A percentile compares a stretch with the other conserved stretches of the same genome.
These are phyloP conservation scores for Cryptococcus hybrid DNA, from an alignment of 1,284 basidiomycete genomes.

Conservation along the genomic window DNA sequence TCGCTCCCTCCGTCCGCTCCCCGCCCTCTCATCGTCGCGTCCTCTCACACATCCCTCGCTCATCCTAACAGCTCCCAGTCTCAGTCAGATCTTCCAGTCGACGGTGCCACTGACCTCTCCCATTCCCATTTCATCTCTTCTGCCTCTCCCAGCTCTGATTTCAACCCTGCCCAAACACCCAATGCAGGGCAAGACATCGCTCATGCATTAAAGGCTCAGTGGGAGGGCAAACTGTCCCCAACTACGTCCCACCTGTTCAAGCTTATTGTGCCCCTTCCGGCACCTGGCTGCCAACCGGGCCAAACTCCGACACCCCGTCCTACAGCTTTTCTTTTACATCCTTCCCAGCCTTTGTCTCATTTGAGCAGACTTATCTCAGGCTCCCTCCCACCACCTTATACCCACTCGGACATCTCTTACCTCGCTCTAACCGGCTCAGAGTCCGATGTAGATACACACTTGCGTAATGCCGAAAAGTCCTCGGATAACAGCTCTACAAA, in stretches of 20 bases:
- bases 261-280: slow-evolving; percentile 58
- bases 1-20: neutral
- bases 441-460: slow-evolving; percentile 40
- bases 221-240: slow-evolving; percentile 59
- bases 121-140: slow-evolving; percentile 33
- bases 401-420: slow-evolving; percentile 54
- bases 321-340: slow-evolving; percentile 58
- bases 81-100: slow-evolving; percentile 2
- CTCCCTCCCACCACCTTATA: slow-evolving; percentile 37
- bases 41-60: neutral
- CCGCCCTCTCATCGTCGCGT: neutral
- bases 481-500: neutral
- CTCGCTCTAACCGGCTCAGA: slow-evolving; percentile 50
- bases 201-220: neutral
- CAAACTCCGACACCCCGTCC: slow-evolving; percentile 16
- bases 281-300: neutral
- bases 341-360: slow-evolving; percentile 51
- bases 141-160: slow-evolving; percentile 31
- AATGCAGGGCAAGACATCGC: slow-evolving; percentile 17
- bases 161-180: slow-evolving; percentile 29
- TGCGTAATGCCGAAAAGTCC: slow-evolving; percentile 28
- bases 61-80: neutral
- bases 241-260: slow-evolving; percentile 66
- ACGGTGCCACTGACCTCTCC: slow-evolving; percentile 33
- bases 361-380: slow-evolving; percentile 50